Percentiles rank a stretch among this genome's conserved stretches.
Evolutionary conservation across 2,329 filamentous ascomycete genomes (phyloP).

Genomic region (Colletotrichum sojae): DNA sequence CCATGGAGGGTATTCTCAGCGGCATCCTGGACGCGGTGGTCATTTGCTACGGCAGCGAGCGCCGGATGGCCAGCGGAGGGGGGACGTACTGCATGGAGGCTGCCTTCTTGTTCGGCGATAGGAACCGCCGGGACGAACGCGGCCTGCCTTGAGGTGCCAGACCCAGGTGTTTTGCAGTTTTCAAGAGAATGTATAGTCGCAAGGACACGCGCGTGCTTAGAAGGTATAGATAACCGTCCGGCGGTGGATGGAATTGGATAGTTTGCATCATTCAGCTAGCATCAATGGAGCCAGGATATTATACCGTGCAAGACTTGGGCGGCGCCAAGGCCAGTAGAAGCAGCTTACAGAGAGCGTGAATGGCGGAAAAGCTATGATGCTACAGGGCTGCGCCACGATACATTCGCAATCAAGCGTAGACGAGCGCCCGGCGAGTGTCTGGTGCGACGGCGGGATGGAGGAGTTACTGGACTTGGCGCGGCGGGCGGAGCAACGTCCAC

Average conservation of each 20-base stretch:
- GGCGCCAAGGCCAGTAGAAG: background rate
- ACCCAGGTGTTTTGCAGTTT: background rate
- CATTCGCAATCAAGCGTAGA: slow-evolving; percentile 1
- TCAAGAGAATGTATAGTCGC: slow-evolving; percentile 16
- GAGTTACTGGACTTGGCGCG: slow-evolving; percentile 1
- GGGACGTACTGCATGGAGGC: slow-evolving; percentile 93
- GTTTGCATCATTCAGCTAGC: background rate
- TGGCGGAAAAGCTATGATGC: background rate
- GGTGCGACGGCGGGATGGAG: background rate
- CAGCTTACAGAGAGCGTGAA: background rate
- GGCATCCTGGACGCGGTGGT: slow-evolving; percentile 90
- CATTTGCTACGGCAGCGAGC: slow-evolving; percentile 95
- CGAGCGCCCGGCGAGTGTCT: slow-evolving; percentile 12
- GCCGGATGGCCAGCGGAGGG: slow-evolving; percentile 75
- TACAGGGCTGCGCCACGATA: slow-evolving; percentile 31
- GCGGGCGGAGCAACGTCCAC: slow-evolving; percentile 24
- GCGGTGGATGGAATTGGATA: slow-evolving; percentile 6
- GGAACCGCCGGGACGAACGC: slow-evolving; percentile 52
- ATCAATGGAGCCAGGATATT: slow-evolving; percentile 1
- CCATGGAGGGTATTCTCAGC: slow-evolving; percentile 89
- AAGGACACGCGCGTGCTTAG: background rate
- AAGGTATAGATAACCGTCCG: slow-evolving; percentile 16
- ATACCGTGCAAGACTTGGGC: background rate
- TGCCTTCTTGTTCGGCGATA: slow-evolving; percentile 86
- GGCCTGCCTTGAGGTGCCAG: slow-evolving; percentile 43